Evolutionary conservation across 169 alveolate species (phyloP).

Genomic region (Cryptosporidium andersoni): DNA sequence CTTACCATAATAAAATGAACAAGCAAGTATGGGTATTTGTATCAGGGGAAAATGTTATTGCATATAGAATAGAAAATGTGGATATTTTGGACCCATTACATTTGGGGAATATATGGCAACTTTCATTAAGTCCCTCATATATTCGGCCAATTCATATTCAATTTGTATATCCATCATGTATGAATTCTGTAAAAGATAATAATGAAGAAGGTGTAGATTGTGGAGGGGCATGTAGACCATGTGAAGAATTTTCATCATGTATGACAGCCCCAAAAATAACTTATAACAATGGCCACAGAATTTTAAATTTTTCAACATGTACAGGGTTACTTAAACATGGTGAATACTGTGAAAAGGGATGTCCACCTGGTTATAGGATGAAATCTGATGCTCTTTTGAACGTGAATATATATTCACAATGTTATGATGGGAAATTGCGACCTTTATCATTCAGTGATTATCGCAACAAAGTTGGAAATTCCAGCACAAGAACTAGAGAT

Average conservation of each 20-base stretch:
- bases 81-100: conserved; percentile 42
- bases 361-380: conserved; percentile 62
- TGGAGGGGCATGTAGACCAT: conserved; percentile 80
- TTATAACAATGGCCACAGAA: background rate
- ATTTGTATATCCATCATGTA: conserved; percentile 74
- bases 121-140: background rate
- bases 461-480: conserved; percentile 1
- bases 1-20: conserved; percentile 7
- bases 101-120: conserved; percentile 39
- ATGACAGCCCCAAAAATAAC: conserved; percentile 8
- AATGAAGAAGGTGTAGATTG: conserved; percentile 81
- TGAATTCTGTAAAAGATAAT: conserved; percentile 77
- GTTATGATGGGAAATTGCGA: conserved; percentile 43
- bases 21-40: conserved; percentile 66
- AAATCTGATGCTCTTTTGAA: conserved; percentile 15
- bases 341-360: conserved; percentile 38
- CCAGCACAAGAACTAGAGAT: background rate
- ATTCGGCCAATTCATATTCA: conserved; percentile 20
- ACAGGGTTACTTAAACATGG: conserved; percentile 56
- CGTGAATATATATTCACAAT: conserved; percentile 59
- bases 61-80: conserved; percentile 32
- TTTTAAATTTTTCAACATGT: conserved; percentile 45
- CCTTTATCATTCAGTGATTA: conserved; percentile 12
- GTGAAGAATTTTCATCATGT: conserved; percentile 58
- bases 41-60: conserved; percentile 28